phyloP scores from a whole-genome alignment of 306 rosid genomes.

The Trifolium pratense region DNA sequence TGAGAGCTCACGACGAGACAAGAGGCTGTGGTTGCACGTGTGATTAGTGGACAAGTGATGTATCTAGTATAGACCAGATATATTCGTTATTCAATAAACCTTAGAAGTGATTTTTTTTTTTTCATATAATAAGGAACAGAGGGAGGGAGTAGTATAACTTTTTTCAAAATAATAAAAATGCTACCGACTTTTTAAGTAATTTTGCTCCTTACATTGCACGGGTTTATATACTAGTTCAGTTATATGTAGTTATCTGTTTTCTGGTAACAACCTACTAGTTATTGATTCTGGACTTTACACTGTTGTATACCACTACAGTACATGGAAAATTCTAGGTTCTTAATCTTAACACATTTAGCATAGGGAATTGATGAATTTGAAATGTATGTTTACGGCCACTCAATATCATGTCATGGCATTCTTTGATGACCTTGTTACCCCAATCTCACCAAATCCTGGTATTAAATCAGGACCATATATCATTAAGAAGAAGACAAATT shows the following conservation, averaged over 20 bases:
- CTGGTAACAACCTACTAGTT: background rate
- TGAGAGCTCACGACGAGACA: no score
- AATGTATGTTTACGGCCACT: background rate
- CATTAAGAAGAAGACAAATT: conserved; percentile 43
- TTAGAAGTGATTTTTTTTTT: no score
- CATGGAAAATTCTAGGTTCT: background rate
- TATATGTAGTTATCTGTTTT: background rate
- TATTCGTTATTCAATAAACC: no score
- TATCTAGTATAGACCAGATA: no score
- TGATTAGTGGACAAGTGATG: no score
- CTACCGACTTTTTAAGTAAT: no score
- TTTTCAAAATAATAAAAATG: no score
- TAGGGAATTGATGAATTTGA: conserved; percentile 5
- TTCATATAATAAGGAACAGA: no score
- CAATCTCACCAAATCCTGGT: conserved; percentile 46
- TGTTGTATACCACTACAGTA: background rate
- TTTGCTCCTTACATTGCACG: no score
- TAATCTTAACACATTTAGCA: background rate
- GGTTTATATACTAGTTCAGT: no score
- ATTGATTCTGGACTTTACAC: background rate
- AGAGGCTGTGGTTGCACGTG: no score
- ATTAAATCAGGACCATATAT: conserved; percentile 62
- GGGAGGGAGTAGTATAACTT: no score
- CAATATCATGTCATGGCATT: conserved; percentile 40
- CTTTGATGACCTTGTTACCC: conserved; percentile 35